A percentile compares a stretch with the other conserved stretches of the same genome.
phyloP scores from a whole-genome alignment of 2,329 filamentous ascomycete genomes.

The Cadophora sp. region DNA sequence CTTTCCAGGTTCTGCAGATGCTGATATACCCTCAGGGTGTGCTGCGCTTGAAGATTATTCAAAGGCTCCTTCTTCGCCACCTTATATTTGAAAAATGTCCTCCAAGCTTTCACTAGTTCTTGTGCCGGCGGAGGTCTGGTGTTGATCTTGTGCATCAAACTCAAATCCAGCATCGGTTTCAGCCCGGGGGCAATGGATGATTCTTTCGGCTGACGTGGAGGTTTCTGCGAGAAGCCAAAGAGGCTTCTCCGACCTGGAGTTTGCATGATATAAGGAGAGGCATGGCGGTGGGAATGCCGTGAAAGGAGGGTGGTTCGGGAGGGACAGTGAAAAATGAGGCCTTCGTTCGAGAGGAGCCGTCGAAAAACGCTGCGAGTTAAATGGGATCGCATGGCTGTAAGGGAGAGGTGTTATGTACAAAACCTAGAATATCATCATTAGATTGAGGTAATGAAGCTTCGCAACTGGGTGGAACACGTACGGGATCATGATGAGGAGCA shows the following conservation, averaged over 20 bases:
- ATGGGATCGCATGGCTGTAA: constrained; percentile 60
- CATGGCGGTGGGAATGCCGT: constrained; percentile 50
- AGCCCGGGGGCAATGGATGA: constrained; percentile 74
- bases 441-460: neutral
- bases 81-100: constrained; percentile 67
- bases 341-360: constrained; percentile 59
- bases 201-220: constrained; percentile 64
- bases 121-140: constrained; percentile 67
- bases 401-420: constrained; percentile 30
- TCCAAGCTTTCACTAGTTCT: constrained; percentile 71
- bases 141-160: constrained; percentile 66
- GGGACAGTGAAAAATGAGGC: constrained; percentile 45
- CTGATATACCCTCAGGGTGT: constrained; percentile 64
- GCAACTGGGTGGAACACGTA: constrained; percentile 14
- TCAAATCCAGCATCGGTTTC: constrained; percentile 72
- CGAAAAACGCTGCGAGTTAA: constrained; percentile 66
- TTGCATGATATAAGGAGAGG: constrained; percentile 47
- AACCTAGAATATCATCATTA: constrained; percentile 12
- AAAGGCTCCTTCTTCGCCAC: constrained; percentile 55
- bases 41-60: constrained; percentile 71
- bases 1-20: constrained; percentile 57
- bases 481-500: constrained; percentile 31
- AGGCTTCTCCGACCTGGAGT: constrained; percentile 58
- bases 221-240: constrained; percentile 66
- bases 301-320: constrained; percentile 29